Evolutionary conservation across 495 filamentous ascomycete species (phyloP), one percentile per base, ranked within the genome.

Genomic region (Lepidopterella palustris): DNA sequence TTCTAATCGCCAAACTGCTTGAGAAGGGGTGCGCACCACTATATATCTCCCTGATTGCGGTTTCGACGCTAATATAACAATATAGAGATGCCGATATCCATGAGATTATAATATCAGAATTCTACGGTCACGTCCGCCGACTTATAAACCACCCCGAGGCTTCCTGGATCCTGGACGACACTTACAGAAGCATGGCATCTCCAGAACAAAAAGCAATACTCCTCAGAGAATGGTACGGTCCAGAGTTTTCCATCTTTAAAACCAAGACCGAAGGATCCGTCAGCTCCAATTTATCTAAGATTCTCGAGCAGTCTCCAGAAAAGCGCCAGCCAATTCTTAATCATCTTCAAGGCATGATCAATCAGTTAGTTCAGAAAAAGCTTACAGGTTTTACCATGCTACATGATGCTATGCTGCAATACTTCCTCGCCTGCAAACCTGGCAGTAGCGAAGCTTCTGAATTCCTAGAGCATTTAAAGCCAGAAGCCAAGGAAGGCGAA

Each of bases 401-500:
- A 4, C 95, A 99, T 72, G 92, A 95, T 63, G 95, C 93, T 21
- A 95, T 97, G 92, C 82, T 97, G 49, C 91, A 99, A 69, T 97
- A 97, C 71, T 93, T 90, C 74, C 78, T 89, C 48, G 91, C 87
- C 68, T 81, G 84, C 47, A 86, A 85, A 51, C 77, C 83, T 11
- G 89, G 85, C 20, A 87, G 82, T 65, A 82, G 84, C 40, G 92
- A 96, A 70, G 79, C 86, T 39, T 88, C 80, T 39, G 91, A 96
- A 63, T 97, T 93, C 68, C 76, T 96, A 50, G 92, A 97, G 68
- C 75, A 95, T 51, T 76, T 97, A 63, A 95, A 93, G 76, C 85
- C 87, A 35, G 92, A 97, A 59, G 57, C 69, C 31, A 66, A 72
- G 49, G 67, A 64, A 35, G 90, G 92, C 67, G 87, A 87, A 55